Base-by-base conservation (phyloP, 2,329 filamentous ascomycete species). In the Diaporthe helianthi region DNA sequence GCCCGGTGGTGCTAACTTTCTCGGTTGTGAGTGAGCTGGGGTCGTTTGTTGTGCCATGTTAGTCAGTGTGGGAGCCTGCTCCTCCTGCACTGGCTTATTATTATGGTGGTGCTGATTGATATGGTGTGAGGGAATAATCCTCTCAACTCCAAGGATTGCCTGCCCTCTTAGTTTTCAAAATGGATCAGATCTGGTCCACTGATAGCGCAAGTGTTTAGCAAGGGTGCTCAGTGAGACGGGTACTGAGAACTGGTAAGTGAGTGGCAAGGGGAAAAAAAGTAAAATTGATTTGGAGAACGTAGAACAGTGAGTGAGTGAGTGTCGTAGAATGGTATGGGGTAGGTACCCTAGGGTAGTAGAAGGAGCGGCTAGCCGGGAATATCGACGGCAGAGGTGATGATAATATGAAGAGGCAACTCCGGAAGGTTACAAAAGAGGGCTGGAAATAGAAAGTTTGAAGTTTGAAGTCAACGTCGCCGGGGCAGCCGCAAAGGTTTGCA, bases 41-140 rank as follows among this genome's bases (percentile, higher is more conserved):
- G 46, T 47, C 7, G 69, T 67, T 44, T 66, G 61, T 49, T 64
- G 47, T 31, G 69, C 49, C 61, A 63, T 41, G 60, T 36, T 51
- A 36, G 65, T 51, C 52, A 55, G 52, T 36, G 52, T 22, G 69
- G 67, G 63, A 71, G 49, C 69, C 67, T 26, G 69, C 69, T 65
- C 69, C 69, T 51, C 67, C 65, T 26, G 44, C 51, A 29, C 55
- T 46, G 44, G 52, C n/a, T 38, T 24, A 36, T 49, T 52, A 47
- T 38, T 24, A 36, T 49, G 46, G 41, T 55, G 41, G 44, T 49
- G 66, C 38, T 65, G 29, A 38, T 58, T 9, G 19, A 22, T 36
- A 26, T 63, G 36, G 44, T 31, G 13, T 17, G 52, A 19, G 29
- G 41, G 44, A 33, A 12, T 8, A 12, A 4, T 58, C 24, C 44